Evolutionary conservation across 495 filamentous ascomycete species (phyloP), one percentile per base, ranked within the genome.

Genomic region (Bombardia bombarda): DNA sequence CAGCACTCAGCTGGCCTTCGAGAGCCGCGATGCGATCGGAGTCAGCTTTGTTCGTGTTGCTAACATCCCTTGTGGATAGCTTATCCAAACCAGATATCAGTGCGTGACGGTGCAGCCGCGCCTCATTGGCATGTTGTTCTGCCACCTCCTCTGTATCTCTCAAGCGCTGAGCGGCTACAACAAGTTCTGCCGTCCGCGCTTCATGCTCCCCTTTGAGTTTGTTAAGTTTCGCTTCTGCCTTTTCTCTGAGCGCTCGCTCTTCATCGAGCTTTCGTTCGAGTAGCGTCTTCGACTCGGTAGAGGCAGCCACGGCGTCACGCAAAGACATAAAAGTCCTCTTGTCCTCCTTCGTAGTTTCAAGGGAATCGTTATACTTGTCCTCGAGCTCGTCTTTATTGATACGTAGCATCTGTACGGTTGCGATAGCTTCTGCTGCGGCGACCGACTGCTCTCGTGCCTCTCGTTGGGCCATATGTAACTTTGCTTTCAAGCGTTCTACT

Each of bases 121-220:
- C 92, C 62, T 99, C 93, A 45, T 79, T 81, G 12, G 89, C 84
- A 57, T 93, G 79, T 32, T 78, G 86, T 43, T 92, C 87, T n/a
- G 86, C 83, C 22, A 97, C 60, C 56, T 97, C 90, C 63, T 99
- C 90, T 9, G 87, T 79, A 61, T 96, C 89, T 22, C 78, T 76
- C 26, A 97, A 64, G 30, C 84, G 81, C 46, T 85, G 78, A 19
- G 73, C 84, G 0, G 77, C 70, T 18, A 74, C 77, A 32, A 88
- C 89, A 12, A 99, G 67, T 57, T 99, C 93, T 0, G 81, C 71
- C 1, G 79, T 82, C 24, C 80, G 79, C 48, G 87, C 80, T 55
- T 97, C 92, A 52, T 95, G 85, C 51, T 97, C 89, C 21, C 78
- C 74, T 53, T 82, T 82, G 17, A 99, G 73, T 48, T 87, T 84